These are phyloP conservation scores for Dactylonectria macrodidyma DNA, from an alignment of 2,329 filamentous ascomycete genomes.

Conservation along the genomic window DNA sequence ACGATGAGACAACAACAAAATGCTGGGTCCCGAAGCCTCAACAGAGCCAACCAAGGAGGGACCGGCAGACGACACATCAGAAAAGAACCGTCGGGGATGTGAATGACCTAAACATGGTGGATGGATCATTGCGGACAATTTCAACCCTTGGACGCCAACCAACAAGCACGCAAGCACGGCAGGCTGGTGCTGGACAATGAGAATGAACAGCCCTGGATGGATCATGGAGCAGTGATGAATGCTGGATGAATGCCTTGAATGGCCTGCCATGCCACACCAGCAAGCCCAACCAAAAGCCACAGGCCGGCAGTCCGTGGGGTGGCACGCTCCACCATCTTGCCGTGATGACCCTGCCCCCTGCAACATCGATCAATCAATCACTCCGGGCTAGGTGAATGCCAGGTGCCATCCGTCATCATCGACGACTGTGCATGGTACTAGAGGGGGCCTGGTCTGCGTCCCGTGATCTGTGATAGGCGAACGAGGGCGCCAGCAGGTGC, in stretches of 20 bases:
- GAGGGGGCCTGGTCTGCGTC: conserved; percentile 8
- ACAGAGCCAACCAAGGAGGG: conserved; percentile 17
- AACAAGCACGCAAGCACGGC: not conserved
- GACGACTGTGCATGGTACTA: conserved; percentile 7
- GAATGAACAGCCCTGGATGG: conserved; percentile 36
- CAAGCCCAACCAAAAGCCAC: conserved; percentile 35
- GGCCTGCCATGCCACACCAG: conserved; percentile 34
- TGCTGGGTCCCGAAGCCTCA: conserved; percentile 10
- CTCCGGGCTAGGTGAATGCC: conserved; percentile 1
- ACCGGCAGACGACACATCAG: conserved; percentile 11
- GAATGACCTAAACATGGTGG: not conserved
- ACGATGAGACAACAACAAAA: conserved; percentile 5
- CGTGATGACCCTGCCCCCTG: conserved; percentile 22
- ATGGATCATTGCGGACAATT: not conserved
- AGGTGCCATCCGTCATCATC: conserved; percentile 17
- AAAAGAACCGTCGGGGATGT: not conserved
- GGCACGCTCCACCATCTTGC: conserved; percentile 26
- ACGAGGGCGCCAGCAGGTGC: conserved; percentile 34
- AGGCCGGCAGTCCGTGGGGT: conserved; percentile 30
- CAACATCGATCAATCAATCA: conserved; percentile 26
- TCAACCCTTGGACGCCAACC: conserved; percentile 19
- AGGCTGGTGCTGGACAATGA: conserved; percentile 31
- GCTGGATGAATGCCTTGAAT: conserved; percentile 20
- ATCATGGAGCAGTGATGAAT: not conserved
- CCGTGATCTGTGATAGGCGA: conserved; percentile 38